These are phyloP conservation scores for Fusarium oxysporum DNA, from an alignment of 2,329 filamentous ascomycete species.

Conservation along the genomic window DNA sequence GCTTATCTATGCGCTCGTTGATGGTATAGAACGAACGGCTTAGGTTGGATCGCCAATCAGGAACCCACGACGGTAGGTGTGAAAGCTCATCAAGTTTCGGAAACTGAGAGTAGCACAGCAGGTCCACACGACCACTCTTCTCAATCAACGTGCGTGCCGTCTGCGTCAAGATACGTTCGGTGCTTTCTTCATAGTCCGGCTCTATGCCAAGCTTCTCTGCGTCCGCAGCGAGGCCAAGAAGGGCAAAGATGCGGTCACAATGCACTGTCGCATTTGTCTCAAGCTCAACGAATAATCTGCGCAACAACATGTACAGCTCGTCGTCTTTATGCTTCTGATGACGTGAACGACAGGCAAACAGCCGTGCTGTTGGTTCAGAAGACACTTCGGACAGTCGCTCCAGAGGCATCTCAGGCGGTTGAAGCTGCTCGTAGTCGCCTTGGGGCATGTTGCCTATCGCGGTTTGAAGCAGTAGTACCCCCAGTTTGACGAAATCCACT, in stretches of 20 bases:
- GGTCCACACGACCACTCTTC: neutral
- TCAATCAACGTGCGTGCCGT: neutral
- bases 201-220: neutral
- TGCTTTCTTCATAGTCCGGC: neutral
- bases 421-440: neutral
- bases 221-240: neutral
- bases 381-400: neutral
- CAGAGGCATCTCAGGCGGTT: neutral
- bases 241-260: constrained; percentile 1
- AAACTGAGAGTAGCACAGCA: neutral
- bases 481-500: neutral
- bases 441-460: neutral
- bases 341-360: neutral
- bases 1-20: neutral
- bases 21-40: neutral
- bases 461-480: neutral
- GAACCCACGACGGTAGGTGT: neutral
- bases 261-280: neutral
- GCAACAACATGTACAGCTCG: neutral
- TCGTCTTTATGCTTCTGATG: neutral
- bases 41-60: neutral
- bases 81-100: neutral
- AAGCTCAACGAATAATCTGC: neutral
- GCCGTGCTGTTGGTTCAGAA: neutral
- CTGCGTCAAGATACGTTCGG: neutral